Base-by-base conservation (phyloP, 352 stramenopile genomes). In the Aphanomyces invadans region DNA sequence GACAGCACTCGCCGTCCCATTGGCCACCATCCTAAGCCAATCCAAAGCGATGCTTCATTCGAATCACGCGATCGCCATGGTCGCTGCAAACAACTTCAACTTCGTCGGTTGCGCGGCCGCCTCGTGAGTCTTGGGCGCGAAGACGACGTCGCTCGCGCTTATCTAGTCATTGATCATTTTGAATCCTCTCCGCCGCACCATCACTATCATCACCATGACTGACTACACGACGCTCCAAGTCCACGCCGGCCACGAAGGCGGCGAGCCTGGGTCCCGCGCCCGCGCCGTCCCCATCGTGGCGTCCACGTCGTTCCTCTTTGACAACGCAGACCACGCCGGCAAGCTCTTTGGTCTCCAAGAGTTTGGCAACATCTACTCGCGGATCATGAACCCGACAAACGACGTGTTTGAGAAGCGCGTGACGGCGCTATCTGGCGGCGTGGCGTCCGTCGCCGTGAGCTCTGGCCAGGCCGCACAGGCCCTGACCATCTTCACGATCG, bases 361-460 rank as follows among this genome's bases (percentile, higher is more conserved):
- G 79, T 71, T 98, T 84, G 96, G 96, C 56, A 97, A 98, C 73
- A 97, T 97, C 56, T 98, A 98, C 80, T 96, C 88, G 73, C 88
- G 94, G 57, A 85, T 97, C 56, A 96, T 87, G 71, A 98, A 99
- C 77, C 95, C 95, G n/a, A 99, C 95, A 25, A 96, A 81, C 42
- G 86, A 95, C 56, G 85, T 97, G 10, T 81, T 99, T 15, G 96
- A 99, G 75, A 88, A 80, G 48, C 83, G 90, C n/a, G 84, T 97
- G 51, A 88, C 94, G 2, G 81, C 88, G 7, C 86, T 97, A 64
- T 94, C 98, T 75, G 88, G 95, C 68, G 94, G 86, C 45, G 87
- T 89, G 72, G 90, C 88, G 67, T 83, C 89, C 1, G 81, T 97
- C 21, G 87, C 89, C 53, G 93, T 94, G 65, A 88, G 85, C 17